Base-by-base conservation (phyloP, 2,329 filamentous ascomycete species). In the Pseudopyrenochaeta lycopersici region DNA sequence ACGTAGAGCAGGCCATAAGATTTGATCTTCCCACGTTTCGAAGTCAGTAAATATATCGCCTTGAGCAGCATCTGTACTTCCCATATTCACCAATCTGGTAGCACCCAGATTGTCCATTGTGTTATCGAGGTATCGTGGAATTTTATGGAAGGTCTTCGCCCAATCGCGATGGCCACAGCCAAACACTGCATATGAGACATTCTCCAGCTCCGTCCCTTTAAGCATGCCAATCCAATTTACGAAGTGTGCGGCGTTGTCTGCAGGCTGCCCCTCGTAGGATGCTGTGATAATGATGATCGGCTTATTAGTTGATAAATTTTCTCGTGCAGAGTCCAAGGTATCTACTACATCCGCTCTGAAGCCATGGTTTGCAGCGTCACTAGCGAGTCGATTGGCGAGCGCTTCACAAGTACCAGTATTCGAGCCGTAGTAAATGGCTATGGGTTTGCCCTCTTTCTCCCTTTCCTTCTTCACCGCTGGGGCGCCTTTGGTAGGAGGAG, bases 401-500 rank as follows among this genome's bases (percentile, higher is more conserved):
- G 73, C 72, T 58, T 79, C 74, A 46, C 77, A 79, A 6, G 77
- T 79, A 1, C 77, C 74, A 12, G 72, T 74, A 52, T 79, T 78
- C 2, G 73, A 76, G 5, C 76, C 76, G 46, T 76, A 78, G 40
- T 74, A 71, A 14, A 78, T 71, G 0, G 63, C 65, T 44, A 78
- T 68, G 0, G 72, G 67, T 43, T 72, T 71, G 4, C 71, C 71
- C 7, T 66, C 61, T 1, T 55, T 43, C 1, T 44, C 20, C n/a
- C 47, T 59, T 30, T 58, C 56, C 12, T 62, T 64, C 9, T 43
- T 56, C 2, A 39, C 51, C n/a, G 39, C 46, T 6, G 55, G 48
- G 9, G 44, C 53, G 11, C 50, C 49, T 2, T 54, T 53, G 10
- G 42, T 47, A 7, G 62, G 32, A 10, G 51, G 53, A 11, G 60